Conservation (phyloP, 345 rosid genomes). For the Sonneratia alba region DNA sequence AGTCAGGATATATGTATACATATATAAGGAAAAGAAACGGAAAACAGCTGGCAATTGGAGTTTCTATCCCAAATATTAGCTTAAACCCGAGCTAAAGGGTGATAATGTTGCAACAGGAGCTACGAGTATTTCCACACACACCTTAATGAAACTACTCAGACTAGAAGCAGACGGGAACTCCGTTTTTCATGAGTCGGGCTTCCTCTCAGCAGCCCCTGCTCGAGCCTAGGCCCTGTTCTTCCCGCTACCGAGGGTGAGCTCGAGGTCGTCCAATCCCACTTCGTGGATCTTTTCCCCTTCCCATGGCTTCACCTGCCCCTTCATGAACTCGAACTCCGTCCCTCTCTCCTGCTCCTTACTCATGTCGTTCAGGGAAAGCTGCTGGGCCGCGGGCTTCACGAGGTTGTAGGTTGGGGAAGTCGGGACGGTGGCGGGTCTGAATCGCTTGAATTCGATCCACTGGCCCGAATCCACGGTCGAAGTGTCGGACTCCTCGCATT, state of each 20-base stretch:
- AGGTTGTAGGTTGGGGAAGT: conserved; percentile 90
- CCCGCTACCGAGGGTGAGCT: conserved; percentile 81
- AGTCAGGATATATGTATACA: too few relatives aligned
- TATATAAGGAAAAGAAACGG: too few relatives aligned
- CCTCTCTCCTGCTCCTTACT: conserved; percentile 51
- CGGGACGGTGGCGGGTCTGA: conserved; percentile 53
- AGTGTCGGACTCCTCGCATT: conserved; percentile 87
- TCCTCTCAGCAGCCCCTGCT: neutral
- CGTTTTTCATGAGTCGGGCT: neutral
- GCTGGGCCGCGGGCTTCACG: conserved; percentile 46
- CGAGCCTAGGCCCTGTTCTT: conserved; percentile 47
- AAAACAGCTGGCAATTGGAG: neutral
- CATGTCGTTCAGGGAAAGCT: conserved; percentile 20
- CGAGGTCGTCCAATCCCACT: conserved; percentile 86
- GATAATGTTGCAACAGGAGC: neutral
- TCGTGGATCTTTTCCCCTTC: conserved; percentile 99
- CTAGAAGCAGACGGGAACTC: neutral
- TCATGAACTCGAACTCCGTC: conserved; percentile 70
- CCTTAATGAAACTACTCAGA: neutral
- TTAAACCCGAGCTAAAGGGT: neutral
- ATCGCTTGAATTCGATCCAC: conserved; percentile 40
- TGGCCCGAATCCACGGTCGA: conserved; percentile 94
- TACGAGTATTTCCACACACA: neutral
- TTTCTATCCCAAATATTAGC: neutral
- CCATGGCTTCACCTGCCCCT: conserved; percentile 85